Evolutionary conservation across 2,329 filamentous ascomycete species (phyloP).

Genomic region (Botrytis cinerea): DNA sequence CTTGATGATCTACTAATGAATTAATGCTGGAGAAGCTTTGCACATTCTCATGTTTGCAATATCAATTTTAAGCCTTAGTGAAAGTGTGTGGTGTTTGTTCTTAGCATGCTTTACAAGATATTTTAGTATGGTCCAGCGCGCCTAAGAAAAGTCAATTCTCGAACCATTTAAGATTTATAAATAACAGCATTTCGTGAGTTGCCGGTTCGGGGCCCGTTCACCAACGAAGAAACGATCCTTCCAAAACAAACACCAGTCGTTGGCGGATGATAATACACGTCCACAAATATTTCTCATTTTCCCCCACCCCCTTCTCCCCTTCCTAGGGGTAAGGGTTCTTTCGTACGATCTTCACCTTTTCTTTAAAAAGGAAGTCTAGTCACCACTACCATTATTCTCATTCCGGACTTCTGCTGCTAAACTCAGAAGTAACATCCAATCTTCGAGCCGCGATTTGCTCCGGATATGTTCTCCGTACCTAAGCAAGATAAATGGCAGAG

Average conservation of each 20-base stretch:
- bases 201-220: not conserved
- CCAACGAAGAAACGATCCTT: not conserved
- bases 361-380: not conserved
- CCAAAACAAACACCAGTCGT: not conserved
- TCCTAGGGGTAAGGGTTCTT: rapidly evolving
- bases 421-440: not conserved
- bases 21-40: not conserved
- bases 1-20: not conserved
- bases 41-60: not conserved
- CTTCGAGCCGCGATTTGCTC: not conserved
- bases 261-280: not conserved
- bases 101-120: not conserved
- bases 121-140: rapidly evolving
- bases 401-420: not conserved
- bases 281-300: too few relatives aligned
- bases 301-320: too few relatives aligned
- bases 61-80: not conserved
- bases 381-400: not conserved
- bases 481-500: conserved; percentile 27
- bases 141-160: not conserved
- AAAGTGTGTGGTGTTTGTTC: not conserved
- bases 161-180: rapidly evolving
- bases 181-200: not conserved
- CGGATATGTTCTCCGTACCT: not conserved
- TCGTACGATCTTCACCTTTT: too few relatives aligned